Evolutionary conservation across 495 filamentous ascomycete genomes (phyloP), one percentile per base, ranked within the genome.

Genomic region (Astrothelium subdiscretum): DNA sequence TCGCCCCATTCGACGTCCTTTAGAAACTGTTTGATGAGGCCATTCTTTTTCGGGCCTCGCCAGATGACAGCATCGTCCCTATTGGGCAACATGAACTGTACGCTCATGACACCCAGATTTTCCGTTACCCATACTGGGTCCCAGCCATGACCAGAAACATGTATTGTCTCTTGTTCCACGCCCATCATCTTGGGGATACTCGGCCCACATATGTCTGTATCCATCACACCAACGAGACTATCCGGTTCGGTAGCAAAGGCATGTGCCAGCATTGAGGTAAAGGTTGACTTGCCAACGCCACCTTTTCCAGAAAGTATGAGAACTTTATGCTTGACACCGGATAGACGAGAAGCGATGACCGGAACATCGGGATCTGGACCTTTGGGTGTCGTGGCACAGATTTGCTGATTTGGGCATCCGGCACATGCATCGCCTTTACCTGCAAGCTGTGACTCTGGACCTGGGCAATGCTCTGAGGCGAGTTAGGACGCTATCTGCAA

Each of bases 111-210:
- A 0, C 85, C 87, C 40, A 98, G 77, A 66, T 96, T 97, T 61
- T 96, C 94, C 52, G 82, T 79, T 2, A 94, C 92, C 87, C 92
- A 97, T 1, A 96, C 92, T 0, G 95, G 95, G 62, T 84, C 87
- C 94, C 91, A 96, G 4, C 95, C 94, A 0, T 81, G 79, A 22
- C 79, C 81, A 72, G 83, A 89, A 27, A 95, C 81, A 71, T 97
- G 95, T 32, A 98, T 95, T 0, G 88, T 92, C 75, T 97, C 92
- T 3, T 81, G 72, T 74, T 96, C 90, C 1, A 96, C 92, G 22
- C 95, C 94, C 83, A 98, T 89, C 95, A 98, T 97, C 76, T 95
- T 95, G 0, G 94, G 94, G 62, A 97, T 96, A 57, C 83, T 87
- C 0, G 94, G 94, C 0, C 94, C 94, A 73, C 89, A 94, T 65